phyloP scores from a whole-genome alignment of 805 yeast species.

The Metschnikowia gelsemii region DNA sequence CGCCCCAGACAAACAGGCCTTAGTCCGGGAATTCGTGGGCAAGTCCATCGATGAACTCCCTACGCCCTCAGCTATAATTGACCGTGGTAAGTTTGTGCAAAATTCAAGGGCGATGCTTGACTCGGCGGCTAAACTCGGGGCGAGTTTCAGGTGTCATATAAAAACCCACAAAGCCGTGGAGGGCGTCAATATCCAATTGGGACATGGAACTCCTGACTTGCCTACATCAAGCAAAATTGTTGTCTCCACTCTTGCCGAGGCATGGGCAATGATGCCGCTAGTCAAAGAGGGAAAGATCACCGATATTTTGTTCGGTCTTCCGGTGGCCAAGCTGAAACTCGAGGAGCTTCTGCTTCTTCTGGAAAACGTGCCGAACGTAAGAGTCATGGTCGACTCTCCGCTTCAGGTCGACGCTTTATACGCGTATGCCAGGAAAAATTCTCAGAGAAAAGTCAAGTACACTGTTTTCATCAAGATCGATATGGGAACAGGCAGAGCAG shows the following conservation, averaged over 20 bases:
- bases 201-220: conserved; percentile 17
- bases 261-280: conserved; percentile 49
- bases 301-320: conserved; percentile 41
- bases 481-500: conserved; percentile 74
- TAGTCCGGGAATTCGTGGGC: conserved; percentile 38
- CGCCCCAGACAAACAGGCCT: conserved; percentile 23
- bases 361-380: conserved; percentile 41
- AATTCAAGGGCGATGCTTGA: conserved; percentile 53
- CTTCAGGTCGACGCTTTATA: conserved; percentile 54
- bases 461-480: conserved; percentile 66
- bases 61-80: conserved; percentile 59
- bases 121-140: conserved; percentile 39
- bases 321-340: conserved; percentile 47
- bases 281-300: conserved; percentile 37
- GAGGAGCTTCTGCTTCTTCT: conserved; percentile 48
- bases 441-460: conserved; percentile 45
- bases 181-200: conserved; percentile 57
- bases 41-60: conserved; percentile 47
- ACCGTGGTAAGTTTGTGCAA: conserved; percentile 35
- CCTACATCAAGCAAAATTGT: conserved; percentile 51
- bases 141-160: conserved; percentile 65
- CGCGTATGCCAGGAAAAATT: conserved; percentile 33
- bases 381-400: conserved; percentile 60
- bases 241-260: conserved; percentile 70
- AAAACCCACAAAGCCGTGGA: conserved; percentile 73